A percentile compares a stretch with the other conserved stretches of the same genome.
phyloP scores from a whole-genome alignment of 2,329 filamentous ascomycete genomes.

The Cercospora sp. region DNA sequence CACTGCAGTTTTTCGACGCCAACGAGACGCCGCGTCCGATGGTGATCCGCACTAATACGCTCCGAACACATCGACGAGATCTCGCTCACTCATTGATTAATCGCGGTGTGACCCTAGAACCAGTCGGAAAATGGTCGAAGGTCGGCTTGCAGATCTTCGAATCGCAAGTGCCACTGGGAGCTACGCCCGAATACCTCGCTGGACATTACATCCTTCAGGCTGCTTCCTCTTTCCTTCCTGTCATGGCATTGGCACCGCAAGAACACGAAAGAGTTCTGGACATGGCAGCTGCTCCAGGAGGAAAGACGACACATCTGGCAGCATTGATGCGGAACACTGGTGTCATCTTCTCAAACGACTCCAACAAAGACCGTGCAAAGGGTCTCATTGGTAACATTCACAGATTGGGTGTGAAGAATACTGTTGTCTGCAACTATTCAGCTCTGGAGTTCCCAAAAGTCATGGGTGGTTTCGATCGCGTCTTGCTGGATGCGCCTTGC shows the following conservation, averaged over 20 bases:
- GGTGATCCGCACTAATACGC: conserved; percentile 94
- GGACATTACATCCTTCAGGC: conserved; percentile 98
- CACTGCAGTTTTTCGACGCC: conserved; percentile 97
- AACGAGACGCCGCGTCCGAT: conserved; percentile 94
- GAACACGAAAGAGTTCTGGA: conserved; percentile 89
- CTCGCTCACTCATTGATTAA: conserved; percentile 94
- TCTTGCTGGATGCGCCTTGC: conserved; percentile 91
- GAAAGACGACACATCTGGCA: conserved; percentile 95
- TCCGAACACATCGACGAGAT: conserved; percentile 73
- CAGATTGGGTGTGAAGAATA: conserved; percentile 88
- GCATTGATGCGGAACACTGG: conserved; percentile 98
- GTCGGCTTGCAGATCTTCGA: conserved; percentile 97
- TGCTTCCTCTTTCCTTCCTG: conserved; percentile 92
- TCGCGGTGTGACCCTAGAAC: conserved; percentile 91
- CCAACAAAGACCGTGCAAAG: conserved; percentile 88
- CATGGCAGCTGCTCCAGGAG: conserved; percentile 92
- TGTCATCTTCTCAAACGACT: conserved; percentile 93
- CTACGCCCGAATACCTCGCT: conserved; percentile 94
- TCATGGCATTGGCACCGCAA: conserved; percentile 95
- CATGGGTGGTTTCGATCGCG: conserved; percentile 93
- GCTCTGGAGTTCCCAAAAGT: conserved; percentile 91
- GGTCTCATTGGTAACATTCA: conserved; percentile 98
- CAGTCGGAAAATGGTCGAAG: conserved; percentile 98
- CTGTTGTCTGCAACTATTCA: conserved; percentile 93
- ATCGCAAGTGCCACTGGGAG: conserved; percentile 80